Percentiles rank a stretch among this genome's conserved stretches.
Evolutionary conservation across 306 rosid genomes (phyloP).

Genomic region (Sesbania bispinosa): DNA sequence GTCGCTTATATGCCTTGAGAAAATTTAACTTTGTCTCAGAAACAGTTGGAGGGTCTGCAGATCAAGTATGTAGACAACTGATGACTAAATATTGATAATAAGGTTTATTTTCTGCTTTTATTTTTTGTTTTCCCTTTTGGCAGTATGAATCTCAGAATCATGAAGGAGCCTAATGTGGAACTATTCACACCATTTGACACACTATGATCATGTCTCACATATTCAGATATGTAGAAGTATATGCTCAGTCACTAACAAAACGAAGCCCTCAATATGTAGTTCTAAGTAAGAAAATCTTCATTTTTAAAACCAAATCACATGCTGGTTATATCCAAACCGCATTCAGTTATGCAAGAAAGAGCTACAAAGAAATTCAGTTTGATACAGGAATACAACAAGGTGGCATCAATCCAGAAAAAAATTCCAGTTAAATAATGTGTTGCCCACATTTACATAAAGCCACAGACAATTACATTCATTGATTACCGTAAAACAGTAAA

Average conservation of each 20-base stretch:
- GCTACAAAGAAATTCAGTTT: neutral
- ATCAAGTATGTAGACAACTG: constrained; percentile 19
- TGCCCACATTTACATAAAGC: neutral
- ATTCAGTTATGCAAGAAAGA: constrained; percentile 7
- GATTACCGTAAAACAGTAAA: neutral
- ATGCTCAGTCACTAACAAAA: constrained; percentile 9
- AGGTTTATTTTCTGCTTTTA: neutral
- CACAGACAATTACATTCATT: neutral
- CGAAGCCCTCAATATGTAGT: neutral
- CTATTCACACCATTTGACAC: constrained; percentile 3
- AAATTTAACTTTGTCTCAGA: constrained; percentile 79
- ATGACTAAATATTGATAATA: neutral
- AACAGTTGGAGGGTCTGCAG: constrained; percentile 51
- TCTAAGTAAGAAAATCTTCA: neutral
- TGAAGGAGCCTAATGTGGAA: neutral
- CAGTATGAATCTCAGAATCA: neutral
- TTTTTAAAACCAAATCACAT: neutral
- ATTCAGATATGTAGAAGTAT: neutral
- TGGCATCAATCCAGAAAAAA: neutral
- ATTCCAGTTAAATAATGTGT: neutral
- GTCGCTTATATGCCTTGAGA: constrained; percentile 78
- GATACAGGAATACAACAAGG: neutral
- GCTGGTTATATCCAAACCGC: neutral
- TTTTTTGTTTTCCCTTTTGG: neutral
- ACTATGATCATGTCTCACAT: neutral